Evolutionary conservation across 176 grass and related monocot genomes (phyloP).

Genomic region (Typha latifolia): DNA sequence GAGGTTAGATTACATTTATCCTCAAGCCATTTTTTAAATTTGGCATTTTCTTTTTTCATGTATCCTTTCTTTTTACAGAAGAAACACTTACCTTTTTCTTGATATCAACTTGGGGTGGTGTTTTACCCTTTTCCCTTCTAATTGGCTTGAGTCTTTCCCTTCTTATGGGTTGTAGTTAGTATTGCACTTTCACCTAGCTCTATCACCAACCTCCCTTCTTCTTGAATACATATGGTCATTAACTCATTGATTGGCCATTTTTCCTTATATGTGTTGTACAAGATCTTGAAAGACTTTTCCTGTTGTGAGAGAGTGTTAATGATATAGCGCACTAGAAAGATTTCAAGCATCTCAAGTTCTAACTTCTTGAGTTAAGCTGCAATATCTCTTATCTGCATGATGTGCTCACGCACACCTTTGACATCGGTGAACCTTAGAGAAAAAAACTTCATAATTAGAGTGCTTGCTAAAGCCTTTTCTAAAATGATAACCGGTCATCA

Average conservation of each 20-base stretch:
- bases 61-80: not conserved
- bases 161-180: not conserved
- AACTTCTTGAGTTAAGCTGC: too few relatives aligned
- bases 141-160: not conserved
- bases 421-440: too few relatives aligned
- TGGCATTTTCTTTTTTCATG: too few relatives aligned
- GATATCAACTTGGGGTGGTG: too few relatives aligned
- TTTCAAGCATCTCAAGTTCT: not conserved
- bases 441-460: too few relatives aligned
- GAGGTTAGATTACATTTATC: not conserved
- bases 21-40: not conserved
- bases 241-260: constrained; percentile 2
- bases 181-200: not conserved
- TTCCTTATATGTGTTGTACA: not conserved
- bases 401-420: too few relatives aligned
- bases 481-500: too few relatives aligned
- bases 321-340: not conserved
- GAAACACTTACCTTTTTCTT: constrained; percentile 3
- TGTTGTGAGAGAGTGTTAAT: not conserved
- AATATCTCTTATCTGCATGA: too few relatives aligned
- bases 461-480: too few relatives aligned
- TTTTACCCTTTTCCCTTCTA: not conserved
- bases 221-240: constrained; percentile 1
- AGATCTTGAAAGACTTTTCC: not conserved
- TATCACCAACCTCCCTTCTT: not conserved